Conservation (phyloP, 768 basidiomycete species). For the Trametes cingulata region DNA sequence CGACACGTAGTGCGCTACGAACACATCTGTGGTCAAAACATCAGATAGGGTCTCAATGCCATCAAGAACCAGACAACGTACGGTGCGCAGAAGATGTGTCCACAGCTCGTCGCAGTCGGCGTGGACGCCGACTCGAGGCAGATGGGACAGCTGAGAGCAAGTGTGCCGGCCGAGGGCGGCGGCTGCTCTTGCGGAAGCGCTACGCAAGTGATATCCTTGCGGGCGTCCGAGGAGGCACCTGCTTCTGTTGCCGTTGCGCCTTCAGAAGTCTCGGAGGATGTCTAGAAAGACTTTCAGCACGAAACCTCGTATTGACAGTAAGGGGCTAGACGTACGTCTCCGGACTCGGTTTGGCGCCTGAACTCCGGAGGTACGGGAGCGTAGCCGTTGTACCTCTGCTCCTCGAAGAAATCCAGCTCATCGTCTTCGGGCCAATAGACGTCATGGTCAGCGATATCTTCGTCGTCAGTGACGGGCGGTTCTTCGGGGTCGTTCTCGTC, state of each 20-base stretch:
- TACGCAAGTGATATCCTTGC: neutral
- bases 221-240: neutral
- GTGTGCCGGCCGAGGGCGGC: neutral
- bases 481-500: constrained; percentile 22
- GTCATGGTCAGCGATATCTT: constrained; percentile 1
- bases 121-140: constrained; percentile 30
- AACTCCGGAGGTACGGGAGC: constrained; percentile 10
- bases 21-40: constrained; percentile 14
- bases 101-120: constrained; percentile 34
- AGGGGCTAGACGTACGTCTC: neutral
- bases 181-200: neutral
- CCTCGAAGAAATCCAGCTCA: constrained; percentile 21
- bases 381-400: constrained; percentile 24
- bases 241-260: neutral
- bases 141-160: constrained; percentile 31
- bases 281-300: neutral
- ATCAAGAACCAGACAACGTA: constrained; percentile 20
- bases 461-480: neutral
- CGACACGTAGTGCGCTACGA: neutral
- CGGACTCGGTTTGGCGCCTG: neutral
- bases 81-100: constrained; percentile 37
- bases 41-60: neutral
- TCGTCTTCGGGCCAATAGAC: constrained; percentile 27
- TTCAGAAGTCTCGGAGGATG: too few species aligned
- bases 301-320: neutral